Percentiles rank a stretch among this genome's conserved stretches.
Evolutionary conservation across 192 early-diverging fungal species (phyloP).

Genomic region (Podila epicladia): DNA sequence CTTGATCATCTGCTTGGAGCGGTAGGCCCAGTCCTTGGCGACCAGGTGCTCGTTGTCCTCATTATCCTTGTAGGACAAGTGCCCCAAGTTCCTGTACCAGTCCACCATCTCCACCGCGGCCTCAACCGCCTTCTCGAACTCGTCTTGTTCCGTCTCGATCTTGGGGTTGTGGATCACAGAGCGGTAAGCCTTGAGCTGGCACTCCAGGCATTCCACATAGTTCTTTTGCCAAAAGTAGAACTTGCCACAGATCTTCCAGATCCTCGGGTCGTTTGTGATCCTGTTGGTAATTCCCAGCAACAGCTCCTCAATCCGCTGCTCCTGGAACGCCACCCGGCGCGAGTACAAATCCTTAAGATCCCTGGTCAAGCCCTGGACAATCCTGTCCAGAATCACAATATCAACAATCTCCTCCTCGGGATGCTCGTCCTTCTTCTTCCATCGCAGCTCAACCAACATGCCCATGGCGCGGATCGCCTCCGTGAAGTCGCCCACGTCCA

Average conservation of each 20-base stretch:
- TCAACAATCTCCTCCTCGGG: constrained; percentile 83
- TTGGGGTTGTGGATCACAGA: constrained; percentile 79
- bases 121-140: constrained; percentile 79
- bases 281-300: constrained; percentile 80
- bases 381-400: constrained; percentile 76
- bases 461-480: constrained; percentile 89
- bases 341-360: constrained; percentile 65
- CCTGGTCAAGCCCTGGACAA: constrained; percentile 73
- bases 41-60: constrained; percentile 60
- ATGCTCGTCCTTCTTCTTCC: constrained; percentile 70
- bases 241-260: constrained; percentile 81
- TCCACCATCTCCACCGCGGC: constrained; percentile 79
- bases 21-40: constrained; percentile 91
- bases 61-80: constrained; percentile 56
- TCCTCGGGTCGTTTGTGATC: constrained; percentile 73
- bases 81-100: constrained; percentile 82
- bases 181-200: constrained; percentile 86
- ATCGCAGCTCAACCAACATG: constrained; percentile 80
- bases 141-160: constrained; percentile 70
- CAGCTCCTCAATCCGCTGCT: constrained; percentile 65
- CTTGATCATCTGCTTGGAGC: constrained; percentile 83
- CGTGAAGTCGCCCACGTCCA: constrained; percentile 82
- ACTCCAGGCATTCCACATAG: constrained; percentile 79
- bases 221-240: constrained; percentile 78
- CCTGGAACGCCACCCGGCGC: constrained; percentile 58